Evolutionary conservation across 768 basidiomycete genomes (phyloP).

Genomic region (Clathrus columnatus): DNA sequence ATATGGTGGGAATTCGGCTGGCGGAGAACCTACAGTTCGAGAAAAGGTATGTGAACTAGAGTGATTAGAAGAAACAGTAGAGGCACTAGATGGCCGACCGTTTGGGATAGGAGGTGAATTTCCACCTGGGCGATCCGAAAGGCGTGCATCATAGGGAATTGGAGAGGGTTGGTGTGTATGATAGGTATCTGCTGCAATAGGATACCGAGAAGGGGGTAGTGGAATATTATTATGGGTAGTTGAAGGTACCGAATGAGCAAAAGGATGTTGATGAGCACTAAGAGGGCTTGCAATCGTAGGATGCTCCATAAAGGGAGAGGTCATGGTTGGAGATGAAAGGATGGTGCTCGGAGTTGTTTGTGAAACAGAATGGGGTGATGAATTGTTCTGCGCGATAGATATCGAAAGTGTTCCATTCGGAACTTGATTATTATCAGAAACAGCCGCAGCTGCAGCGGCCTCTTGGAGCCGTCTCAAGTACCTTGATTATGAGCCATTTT

Average conservation of each 20-base stretch:
- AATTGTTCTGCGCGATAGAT: slow-evolving; percentile 4
- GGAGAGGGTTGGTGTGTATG: slow-evolving; percentile 22
- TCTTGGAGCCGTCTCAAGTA: slow-evolving; percentile 77
- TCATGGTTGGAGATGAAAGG: slow-evolving; percentile 10
- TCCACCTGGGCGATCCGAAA: slow-evolving; percentile 3
- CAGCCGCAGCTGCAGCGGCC: slow-evolving; percentile 44
- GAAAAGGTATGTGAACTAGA: background rate
- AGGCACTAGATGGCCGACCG: slow-evolving; percentile 23
- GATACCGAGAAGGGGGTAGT: slow-evolving; percentile 59
- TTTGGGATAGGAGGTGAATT: slow-evolving; percentile 14
- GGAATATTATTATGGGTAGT: slow-evolving; percentile 14
- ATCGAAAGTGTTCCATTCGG: slow-evolving; percentile 19
- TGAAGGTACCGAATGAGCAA: slow-evolving; percentile 1
- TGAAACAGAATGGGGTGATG: background rate
- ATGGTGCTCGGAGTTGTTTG: background rate
- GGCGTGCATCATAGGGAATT: slow-evolving; percentile 23
- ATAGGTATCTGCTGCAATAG: slow-evolving; percentile 59
- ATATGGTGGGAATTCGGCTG: slow-evolving; percentile 54
- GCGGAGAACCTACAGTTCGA: slow-evolving; percentile 24
- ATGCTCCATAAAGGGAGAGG: slow-evolving; percentile 44
- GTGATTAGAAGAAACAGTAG: slow-evolving; percentile 10
- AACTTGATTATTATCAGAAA: slow-evolving; percentile 31
- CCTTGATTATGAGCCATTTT: slow-evolving; percentile 26
- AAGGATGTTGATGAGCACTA: slow-evolving; percentile 27
- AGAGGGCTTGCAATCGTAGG: slow-evolving; percentile 24